Evolutionary conservation across 2,329 filamentous ascomycete genomes (phyloP).

Genomic region (Neofusicoccum sp.): DNA sequence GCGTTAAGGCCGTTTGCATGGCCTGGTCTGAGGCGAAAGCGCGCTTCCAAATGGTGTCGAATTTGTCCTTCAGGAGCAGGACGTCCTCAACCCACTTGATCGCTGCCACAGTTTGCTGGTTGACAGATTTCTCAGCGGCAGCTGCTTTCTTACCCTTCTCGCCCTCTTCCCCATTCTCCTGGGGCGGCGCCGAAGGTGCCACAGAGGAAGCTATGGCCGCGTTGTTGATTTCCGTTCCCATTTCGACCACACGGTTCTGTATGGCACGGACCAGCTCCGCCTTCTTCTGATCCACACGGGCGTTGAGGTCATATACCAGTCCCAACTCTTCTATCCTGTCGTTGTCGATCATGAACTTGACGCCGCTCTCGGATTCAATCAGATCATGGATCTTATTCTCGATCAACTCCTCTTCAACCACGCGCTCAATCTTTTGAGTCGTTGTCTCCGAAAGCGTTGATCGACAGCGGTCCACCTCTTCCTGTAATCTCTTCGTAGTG

Average conservation of each 20-base stretch:
- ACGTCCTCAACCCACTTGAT: conserved; percentile 96
- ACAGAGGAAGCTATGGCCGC: conserved; percentile 37
- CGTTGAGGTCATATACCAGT: conserved; percentile 78
- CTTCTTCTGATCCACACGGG: conserved; percentile 74
- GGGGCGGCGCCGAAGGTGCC: conserved; percentile 42
- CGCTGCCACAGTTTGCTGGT: conserved; percentile 80
- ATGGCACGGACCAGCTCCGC: conserved; percentile 67
- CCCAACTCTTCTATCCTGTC: conserved; percentile 74
- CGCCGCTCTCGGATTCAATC: conserved; percentile 80
- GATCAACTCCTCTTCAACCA: conserved; percentile 82
- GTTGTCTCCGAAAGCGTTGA: conserved; percentile 77
- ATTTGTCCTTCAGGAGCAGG: conserved; percentile 80
- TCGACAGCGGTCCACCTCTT: conserved; percentile 79
- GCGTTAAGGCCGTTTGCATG: conserved; percentile 77
- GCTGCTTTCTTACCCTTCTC: conserved; percentile 50
- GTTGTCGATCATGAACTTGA: conserved; percentile 88
- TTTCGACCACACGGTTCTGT: conserved; percentile 71
- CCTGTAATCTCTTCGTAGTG: conserved; percentile 68
- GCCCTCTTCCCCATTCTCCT: conserved; percentile 44
- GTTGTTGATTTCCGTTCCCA: conserved; percentile 80
- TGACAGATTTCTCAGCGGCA: conserved; percentile 52
- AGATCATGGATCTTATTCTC: conserved; percentile 75
- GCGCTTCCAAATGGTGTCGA: conserved; percentile 71
- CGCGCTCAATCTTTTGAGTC: conserved; percentile 66
- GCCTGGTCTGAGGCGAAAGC: conserved; percentile 75